These are phyloP conservation scores for Colletotrichum lupini DNA, from an alignment of 2,329 filamentous ascomycete genomes.

Conservation along the genomic window DNA sequence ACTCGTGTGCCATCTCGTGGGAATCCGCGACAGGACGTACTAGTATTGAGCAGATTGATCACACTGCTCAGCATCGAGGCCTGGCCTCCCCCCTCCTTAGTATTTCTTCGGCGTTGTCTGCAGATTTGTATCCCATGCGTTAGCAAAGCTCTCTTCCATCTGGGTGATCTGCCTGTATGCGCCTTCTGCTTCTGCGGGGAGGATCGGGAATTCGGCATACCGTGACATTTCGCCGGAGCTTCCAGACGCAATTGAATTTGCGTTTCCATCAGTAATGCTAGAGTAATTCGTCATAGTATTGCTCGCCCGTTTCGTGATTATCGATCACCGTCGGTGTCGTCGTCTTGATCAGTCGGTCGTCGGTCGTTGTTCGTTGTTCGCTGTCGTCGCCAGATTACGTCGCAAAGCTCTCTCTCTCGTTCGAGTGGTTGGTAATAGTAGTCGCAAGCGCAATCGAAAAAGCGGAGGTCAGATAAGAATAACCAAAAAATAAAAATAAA, in stretches of 20 bases:
- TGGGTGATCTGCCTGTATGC: neutral
- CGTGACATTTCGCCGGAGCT: conserved; percentile 36
- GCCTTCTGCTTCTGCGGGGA: neutral
- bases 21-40: conserved; percentile 60
- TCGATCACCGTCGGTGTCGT: conserved; percentile 18
- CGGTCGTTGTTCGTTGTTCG: neutral
- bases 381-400: neutral
- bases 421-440: conserved; percentile 1
- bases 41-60: conserved; percentile 96
- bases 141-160: neutral
- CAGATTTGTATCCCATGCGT: conserved; percentile 15
- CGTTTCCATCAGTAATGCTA: conserved; percentile 61
- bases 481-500: neutral
- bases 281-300: conserved; percentile 64
- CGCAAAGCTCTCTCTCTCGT: neutral
- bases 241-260: conserved; percentile 37
- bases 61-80: conserved; percentile 92
- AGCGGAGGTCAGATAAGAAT: conserved; percentile 22
- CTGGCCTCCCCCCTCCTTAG: conserved; percentile 82
- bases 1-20: neutral
- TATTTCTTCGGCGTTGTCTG: conserved; percentile 69
- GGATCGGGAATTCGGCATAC: conserved; percentile 20
- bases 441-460: conserved; percentile 13
- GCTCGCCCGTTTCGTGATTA: neutral
- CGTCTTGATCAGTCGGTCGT: neutral